These are phyloP conservation scores for Ustilago esculenta DNA, from an alignment of 1,284 basidiomycete species.

Conservation along the genomic window DNA sequence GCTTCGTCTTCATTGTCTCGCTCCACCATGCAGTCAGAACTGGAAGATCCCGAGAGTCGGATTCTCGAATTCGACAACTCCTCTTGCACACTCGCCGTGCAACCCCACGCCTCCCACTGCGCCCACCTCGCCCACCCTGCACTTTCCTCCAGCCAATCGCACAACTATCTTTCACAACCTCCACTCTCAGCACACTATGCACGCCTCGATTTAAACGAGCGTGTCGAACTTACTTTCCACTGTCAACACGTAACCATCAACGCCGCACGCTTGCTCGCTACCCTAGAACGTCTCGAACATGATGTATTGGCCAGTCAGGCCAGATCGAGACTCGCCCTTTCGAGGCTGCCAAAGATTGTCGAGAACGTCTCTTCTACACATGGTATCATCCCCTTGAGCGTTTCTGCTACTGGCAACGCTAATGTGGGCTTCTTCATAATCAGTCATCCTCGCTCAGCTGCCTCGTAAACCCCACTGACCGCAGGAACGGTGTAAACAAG, in stretches of 20 bases:
- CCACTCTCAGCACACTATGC: conserved; percentile 37
- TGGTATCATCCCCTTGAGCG: too few relatives aligned
- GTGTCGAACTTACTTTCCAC: conserved; percentile 53
- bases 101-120: conserved; percentile 40
- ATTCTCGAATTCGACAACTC: conserved; percentile 49
- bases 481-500: too few relatives aligned
- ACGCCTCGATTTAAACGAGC: conserved; percentile 11
- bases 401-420: neutral
- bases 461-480: neutral
- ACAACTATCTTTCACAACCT: conserved; percentile 45
- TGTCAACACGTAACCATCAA: conserved; percentile 43
- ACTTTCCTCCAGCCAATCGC: conserved; percentile 27
- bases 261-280: conserved; percentile 37
- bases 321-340: conserved; percentile 3
- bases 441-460: conserved; percentile 7
- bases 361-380: too few relatives aligned
- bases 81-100: conserved; percentile 47
- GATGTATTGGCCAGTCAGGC: conserved; percentile 38
- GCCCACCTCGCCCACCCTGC: conserved; percentile 39
- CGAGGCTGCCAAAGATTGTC: conserved; percentile 19
- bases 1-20: neutral
- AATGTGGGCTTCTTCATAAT: conserved; percentile 18
- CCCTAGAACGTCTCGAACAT: conserved; percentile 42
- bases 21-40: too few relatives aligned
- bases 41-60: conserved; percentile 5